Percentiles rank a stretch among this genome's conserved stretches.
Evolutionary conservation across 768 basidiomycete species (phyloP).

Genomic region (Harrya chromipes): DNA sequence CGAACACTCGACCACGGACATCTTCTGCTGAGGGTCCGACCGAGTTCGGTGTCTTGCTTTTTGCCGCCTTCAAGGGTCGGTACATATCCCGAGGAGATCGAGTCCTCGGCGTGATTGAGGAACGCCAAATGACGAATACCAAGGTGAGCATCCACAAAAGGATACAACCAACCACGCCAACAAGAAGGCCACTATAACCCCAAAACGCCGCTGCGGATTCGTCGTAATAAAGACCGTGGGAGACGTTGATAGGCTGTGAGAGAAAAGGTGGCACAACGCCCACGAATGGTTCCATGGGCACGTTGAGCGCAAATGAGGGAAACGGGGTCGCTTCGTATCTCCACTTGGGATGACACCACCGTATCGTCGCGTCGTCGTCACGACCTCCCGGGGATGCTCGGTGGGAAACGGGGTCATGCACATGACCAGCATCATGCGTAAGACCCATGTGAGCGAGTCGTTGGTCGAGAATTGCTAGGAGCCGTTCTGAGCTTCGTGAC

Average conservation of each 20-base stretch:
- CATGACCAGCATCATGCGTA: neutral
- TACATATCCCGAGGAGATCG: neutral
- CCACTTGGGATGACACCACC: constrained; percentile 16
- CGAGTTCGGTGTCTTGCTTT: neutral
- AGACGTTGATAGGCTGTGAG: neutral
- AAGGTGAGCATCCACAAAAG: constrained; percentile 5
- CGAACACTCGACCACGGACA: neutral
- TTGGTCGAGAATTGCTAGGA: neutral
- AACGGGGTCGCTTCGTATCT: neutral
- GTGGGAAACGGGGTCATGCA: neutral
- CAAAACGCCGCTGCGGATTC: neutral
- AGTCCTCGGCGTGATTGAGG: neutral
- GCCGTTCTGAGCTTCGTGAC: neutral
- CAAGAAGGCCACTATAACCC: neutral
- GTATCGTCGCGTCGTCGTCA: neutral
- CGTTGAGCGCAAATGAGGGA: neutral
- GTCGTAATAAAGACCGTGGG: constrained; percentile 1
- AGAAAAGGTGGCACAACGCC: neutral
- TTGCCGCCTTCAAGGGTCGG: neutral
- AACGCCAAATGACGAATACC: neutral
- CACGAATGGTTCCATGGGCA: neutral
- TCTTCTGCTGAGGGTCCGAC: neutral
- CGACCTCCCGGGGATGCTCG: neutral
- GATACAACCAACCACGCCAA: neutral
- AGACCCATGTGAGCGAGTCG: neutral